A percentile compares a stretch with the other conserved stretches of the same genome.
Evolutionary conservation across 805 yeast species (phyloP).

Genomic region (Ogataea siamensis): DNA sequence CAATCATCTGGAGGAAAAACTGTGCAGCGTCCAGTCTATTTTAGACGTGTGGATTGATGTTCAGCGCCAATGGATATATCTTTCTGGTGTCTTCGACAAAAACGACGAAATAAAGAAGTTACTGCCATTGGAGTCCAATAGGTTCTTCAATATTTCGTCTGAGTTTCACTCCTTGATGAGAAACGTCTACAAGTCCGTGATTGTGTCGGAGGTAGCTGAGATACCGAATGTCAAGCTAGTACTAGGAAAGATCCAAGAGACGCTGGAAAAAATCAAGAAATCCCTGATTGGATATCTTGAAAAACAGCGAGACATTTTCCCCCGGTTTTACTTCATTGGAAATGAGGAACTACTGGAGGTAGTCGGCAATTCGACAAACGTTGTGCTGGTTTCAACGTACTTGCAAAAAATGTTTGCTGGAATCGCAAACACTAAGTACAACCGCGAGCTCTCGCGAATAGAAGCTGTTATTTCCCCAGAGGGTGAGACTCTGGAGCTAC

Average conservation of each 20-base stretch:
- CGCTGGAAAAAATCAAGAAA: slow-evolving; percentile 55
- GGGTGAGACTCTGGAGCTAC: slow-evolving; percentile 54
- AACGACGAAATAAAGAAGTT: slow-evolving; percentile 57
- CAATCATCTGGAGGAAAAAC: slow-evolving; percentile 49
- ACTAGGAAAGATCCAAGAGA: slow-evolving; percentile 51
- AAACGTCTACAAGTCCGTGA: slow-evolving; percentile 44
- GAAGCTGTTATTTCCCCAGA: slow-evolving; percentile 58
- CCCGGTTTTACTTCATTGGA: slow-evolving; percentile 84
- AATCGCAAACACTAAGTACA: slow-evolving; percentile 40
- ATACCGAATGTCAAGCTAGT: slow-evolving; percentile 47
- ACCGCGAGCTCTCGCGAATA: slow-evolving; percentile 27
- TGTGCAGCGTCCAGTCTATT: slow-evolving; percentile 50
- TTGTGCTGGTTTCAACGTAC: slow-evolving; percentile 51
- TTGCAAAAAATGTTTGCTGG: slow-evolving; percentile 73
- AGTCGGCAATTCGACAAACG: slow-evolving; percentile 60
- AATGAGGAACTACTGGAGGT: slow-evolving; percentile 86
- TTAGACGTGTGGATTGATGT: slow-evolving; percentile 77
- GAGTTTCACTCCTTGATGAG: slow-evolving; percentile 58
- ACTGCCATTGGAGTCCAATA: slow-evolving; percentile 64
- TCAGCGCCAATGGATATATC: slow-evolving; percentile 85
- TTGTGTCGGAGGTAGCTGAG: slow-evolving; percentile 54
- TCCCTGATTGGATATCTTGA: slow-evolving; percentile 79
- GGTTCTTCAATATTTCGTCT: slow-evolving; percentile 61
- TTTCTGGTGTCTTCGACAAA: slow-evolving; percentile 71
- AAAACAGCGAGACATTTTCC: slow-evolving; percentile 70